Conservation (phyloP, 2,329 filamentous ascomycete genomes). For the Trichoderma harzianum region DNA sequence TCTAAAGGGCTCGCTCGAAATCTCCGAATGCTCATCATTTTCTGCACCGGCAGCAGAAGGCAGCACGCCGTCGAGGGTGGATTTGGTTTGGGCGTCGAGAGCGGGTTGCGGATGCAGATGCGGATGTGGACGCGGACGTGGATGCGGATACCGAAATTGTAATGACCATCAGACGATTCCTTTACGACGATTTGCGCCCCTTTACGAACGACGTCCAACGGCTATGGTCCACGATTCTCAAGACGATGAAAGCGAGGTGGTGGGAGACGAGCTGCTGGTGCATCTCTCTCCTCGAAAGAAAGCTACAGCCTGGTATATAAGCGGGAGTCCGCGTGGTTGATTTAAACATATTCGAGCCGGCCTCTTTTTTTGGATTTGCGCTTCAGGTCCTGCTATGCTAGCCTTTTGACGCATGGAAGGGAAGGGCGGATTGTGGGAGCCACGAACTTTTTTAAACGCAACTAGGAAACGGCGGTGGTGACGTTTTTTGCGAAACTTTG, state of each 20-base stretch:
- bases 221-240: constrained; percentile 15
- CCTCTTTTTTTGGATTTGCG: constrained; percentile 18
- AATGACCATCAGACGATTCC: constrained; percentile 41
- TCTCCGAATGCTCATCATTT: constrained; percentile 7
- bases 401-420: constrained; percentile 12
- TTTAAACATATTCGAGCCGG: constrained; percentile 19
- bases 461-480: constrained; percentile 13
- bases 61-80: neutral
- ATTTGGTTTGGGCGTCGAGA: neutral
- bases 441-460: constrained; percentile 16
- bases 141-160: constrained; percentile 33
- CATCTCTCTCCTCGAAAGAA: constrained; percentile 18
- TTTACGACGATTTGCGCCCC: constrained; percentile 32
- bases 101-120: neutral
- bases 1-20: constrained; percentile 48
- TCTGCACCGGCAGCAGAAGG: neutral
- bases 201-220: constrained; percentile 25
- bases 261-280: constrained; percentile 20
- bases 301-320: constrained; percentile 20
- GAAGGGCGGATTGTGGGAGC: constrained; percentile 16
- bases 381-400: neutral
- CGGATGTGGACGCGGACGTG: neutral
- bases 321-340: constrained; percentile 17
- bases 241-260: constrained; percentile 11
- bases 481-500: constrained; percentile 13